Percentiles rank a stretch among this genome's conserved stretches.
Conservation (phyloP, 2,329 filamentous ascomycete species). For the Nigrograna mackinnonii region DNA sequence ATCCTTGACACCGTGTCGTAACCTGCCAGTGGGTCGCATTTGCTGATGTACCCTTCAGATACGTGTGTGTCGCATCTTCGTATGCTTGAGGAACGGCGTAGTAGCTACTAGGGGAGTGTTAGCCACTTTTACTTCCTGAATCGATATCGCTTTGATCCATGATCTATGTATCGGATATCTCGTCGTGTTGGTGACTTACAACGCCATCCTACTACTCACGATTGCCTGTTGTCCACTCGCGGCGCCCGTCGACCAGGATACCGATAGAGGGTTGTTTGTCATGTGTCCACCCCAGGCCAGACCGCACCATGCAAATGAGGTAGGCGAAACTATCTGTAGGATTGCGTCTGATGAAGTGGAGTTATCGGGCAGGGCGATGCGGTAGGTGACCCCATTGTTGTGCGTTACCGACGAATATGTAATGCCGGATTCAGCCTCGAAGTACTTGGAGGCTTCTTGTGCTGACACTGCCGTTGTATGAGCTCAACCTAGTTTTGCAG, state of each 20-base stretch:
- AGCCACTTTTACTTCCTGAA: background rate
- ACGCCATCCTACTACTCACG: constrained; percentile 17
- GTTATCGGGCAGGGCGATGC: constrained; percentile 16
- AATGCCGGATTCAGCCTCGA: constrained; percentile 14
- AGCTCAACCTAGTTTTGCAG: no score
- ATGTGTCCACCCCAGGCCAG: constrained; percentile 23
- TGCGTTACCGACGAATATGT: constrained; percentile 19
- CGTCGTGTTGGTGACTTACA: constrained; percentile 14
- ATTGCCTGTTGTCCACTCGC: constrained; percentile 11
- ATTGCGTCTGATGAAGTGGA: constrained; percentile 16
- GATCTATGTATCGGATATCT: no score
- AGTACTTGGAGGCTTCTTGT: constrained; percentile 11
- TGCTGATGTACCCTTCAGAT: constrained; percentile 10
- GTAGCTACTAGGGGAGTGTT: constrained; percentile 81
- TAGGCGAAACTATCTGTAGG: constrained; percentile 17
- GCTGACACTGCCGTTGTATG: constrained; percentile 3
- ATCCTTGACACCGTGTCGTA: constrained; percentile 18
- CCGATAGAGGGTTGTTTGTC: constrained; percentile 19
- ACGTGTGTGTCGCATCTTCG: constrained; percentile 15
- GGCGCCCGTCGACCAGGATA: constrained; percentile 14
- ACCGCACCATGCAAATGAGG: constrained; percentile 18
- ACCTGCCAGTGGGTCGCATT: constrained; percentile 18
- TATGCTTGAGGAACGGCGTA: constrained; percentile 81
- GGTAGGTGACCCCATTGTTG: constrained; percentile 16
- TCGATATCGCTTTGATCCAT: no score